Evolutionary conservation across 345 rosid species (phyloP).

Genomic region (Fremontodendron californicum): DNA sequence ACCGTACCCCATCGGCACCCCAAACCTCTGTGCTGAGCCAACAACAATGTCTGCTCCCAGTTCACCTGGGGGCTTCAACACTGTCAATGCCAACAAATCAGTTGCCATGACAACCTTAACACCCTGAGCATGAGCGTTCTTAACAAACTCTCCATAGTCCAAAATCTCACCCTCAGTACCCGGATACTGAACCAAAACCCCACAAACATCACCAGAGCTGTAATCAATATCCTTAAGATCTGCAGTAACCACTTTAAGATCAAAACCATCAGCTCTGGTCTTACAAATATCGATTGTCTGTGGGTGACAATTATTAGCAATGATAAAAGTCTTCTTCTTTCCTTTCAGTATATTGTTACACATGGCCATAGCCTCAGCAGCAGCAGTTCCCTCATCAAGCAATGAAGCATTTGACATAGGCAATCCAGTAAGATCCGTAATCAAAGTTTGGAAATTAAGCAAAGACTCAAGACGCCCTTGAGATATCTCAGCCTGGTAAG

Average conservation of each 20-base stretch:
- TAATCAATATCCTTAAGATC: slow-evolving; percentile 83
- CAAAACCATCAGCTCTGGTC: slow-evolving; percentile 91
- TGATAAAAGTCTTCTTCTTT: slow-evolving; percentile 87
- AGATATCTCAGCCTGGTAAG: slow-evolving; percentile 96
- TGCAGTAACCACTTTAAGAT: slow-evolving; percentile 59
- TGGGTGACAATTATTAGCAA: slow-evolving; percentile 83
- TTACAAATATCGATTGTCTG: slow-evolving; percentile 92
- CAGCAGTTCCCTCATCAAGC: slow-evolving; percentile 95
- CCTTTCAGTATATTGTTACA: slow-evolving; percentile 86
- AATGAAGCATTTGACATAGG: slow-evolving; percentile 96
- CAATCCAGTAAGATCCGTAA: slow-evolving; percentile 85
- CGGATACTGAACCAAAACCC: slow-evolving; percentile 95
- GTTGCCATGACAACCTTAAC: slow-evolving; percentile 97
- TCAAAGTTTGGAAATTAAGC: slow-evolving; percentile 85
- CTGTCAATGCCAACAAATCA: slow-evolving; percentile 85
- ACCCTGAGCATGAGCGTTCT: slow-evolving; percentile 86
- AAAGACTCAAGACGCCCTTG: slow-evolving; percentile 90
- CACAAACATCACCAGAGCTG: slow-evolving; percentile 84
- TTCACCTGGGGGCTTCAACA: slow-evolving; percentile 99
- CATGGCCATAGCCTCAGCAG: slow-evolving; percentile 99
- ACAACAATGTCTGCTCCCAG: slow-evolving; percentile 90
- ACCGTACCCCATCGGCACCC: slow-evolving; percentile 98
- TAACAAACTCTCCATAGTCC: slow-evolving; percentile 83
- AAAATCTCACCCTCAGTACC: slow-evolving; percentile 92
- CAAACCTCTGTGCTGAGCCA: slow-evolving; percentile 96